Evolutionary conservation across 2,329 filamentous ascomycete species (phyloP).

Genomic region (Thermomyces lanuginosus): DNA sequence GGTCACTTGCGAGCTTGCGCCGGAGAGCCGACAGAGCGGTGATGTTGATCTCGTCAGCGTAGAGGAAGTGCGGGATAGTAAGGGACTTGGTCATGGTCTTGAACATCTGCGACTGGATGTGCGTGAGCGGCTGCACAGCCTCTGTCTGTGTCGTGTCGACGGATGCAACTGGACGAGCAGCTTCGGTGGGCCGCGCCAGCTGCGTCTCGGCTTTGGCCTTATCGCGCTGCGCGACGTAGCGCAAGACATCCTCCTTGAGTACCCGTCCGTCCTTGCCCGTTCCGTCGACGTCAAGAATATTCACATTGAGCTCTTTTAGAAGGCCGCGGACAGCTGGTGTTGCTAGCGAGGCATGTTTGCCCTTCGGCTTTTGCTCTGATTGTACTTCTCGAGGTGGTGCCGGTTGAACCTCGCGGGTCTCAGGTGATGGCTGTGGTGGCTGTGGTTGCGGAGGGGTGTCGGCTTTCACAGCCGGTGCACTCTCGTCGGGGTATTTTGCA

Average conservation of each 20-base stretch:
- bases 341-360: conserved; percentile 58
- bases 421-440: conserved; percentile 7
- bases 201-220: conserved; percentile 11
- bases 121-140: conserved; percentile 52
- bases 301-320: conserved; percentile 59
- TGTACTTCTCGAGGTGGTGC: conserved; percentile 5
- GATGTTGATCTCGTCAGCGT: conserved; percentile 78
- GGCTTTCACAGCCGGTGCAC: conserved; percentile 13
- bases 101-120: conserved; percentile 86
- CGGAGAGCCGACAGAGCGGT: conserved; percentile 57
- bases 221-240: conserved; percentile 44
- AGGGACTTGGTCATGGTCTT: conserved; percentile 90
- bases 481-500: conserved; percentile 49
- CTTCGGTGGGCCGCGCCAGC: not conserved
- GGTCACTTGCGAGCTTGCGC: conserved; percentile 51
- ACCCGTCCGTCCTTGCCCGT: conserved; percentile 86
- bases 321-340: conserved; percentile 87
- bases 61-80: conserved; percentile 85
- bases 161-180: conserved; percentile 15
- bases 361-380: conserved; percentile 12
- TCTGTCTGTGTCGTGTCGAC: conserved; percentile 44
- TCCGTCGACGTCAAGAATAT: conserved; percentile 63
- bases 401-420: conserved; percentile 9
- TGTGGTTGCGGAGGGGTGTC: conserved; percentile 12
- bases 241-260: conserved; percentile 77